phyloP scores from a whole-genome alignment of 208 protist species.

The Phytomonas francai region DNA sequence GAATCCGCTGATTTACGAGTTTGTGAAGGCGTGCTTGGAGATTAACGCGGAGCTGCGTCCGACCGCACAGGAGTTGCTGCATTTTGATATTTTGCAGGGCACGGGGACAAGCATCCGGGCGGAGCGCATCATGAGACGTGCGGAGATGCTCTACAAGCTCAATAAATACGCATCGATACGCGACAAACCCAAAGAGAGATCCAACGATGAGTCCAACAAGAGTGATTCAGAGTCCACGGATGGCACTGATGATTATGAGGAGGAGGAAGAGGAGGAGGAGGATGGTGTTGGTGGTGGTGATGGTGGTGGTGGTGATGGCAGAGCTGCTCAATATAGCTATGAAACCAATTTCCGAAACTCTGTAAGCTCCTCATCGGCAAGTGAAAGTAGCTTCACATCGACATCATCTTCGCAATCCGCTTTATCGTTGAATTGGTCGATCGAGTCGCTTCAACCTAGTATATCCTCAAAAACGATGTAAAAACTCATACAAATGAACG shows the following conservation, averaged over 20 bases:
- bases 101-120: conserved; percentile 39
- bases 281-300: conserved; percentile 6
- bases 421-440: not conserved
- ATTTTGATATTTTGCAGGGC: conserved; percentile 61
- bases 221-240: not conserved
- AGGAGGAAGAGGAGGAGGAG: not conserved
- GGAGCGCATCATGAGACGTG: conserved; percentile 46
- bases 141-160: conserved; percentile 68
- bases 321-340: not conserved
- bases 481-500: not conserved
- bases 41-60: conserved; percentile 59
- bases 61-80: conserved; percentile 63
- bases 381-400: not conserved
- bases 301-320: not conserved
- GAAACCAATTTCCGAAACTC: conserved; percentile 8
- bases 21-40: conserved; percentile 68
- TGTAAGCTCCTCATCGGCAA: not conserved
- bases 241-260: not conserved
- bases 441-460: not conserved
- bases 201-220: not conserved
- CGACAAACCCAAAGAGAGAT: conserved; percentile 9
- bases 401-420: not conserved
- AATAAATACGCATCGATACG: conserved; percentile 68
- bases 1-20: conserved; percentile 68
- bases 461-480: not conserved